Base-by-base conservation (phyloP, 805 yeast species). In the Diddensiella caesifluorescens region DNA sequence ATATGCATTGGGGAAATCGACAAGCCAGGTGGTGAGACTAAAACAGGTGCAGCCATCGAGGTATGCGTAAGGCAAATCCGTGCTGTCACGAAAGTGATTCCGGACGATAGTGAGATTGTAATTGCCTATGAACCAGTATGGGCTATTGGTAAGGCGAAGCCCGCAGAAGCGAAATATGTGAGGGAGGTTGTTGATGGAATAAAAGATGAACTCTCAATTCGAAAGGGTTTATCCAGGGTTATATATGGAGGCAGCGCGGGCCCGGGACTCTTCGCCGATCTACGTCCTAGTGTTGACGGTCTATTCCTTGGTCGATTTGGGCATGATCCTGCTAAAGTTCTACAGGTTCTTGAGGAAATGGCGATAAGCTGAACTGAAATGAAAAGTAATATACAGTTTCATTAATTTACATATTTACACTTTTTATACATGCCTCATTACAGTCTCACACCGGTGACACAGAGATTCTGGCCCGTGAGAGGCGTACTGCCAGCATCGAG, bases 401-500 rank as follows among this genome's bases (percentile, higher is more conserved):
- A 9, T 35, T 35, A n/a, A n/a, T n/a, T n/a, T 29, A 4, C 23
- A 38, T 38, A 38, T 29, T 18, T 28, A 35, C 39, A 23, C n/a
- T 4, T 13, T 3, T 25, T n/a, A 22, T 6, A 23, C 30, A 20
- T 4, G 6, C 4, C 21, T 19, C 13, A 41, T 22, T 7, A 62
- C 73, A 4, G 62, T 63, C 2, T 64, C 68, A 64, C 97, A 90
- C 51, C 92, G 73, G 1, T 41, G 31, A 60, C 98, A 90, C 22
- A 88, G 64, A 1, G 59, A 60, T 7, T 76, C 76, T 26, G 71
- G 77, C 0, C 47, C 52, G 0, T 55, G 61, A 0, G 94, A 67
- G 5, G 74, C 75, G 56, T 64, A 79, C 55, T 85, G 85, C 98
- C 98, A 92, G 63, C 98, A 92, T 58, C 98, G 74, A 4, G 95